Evolutionary conservation across 345 rosid genomes (phyloP).

Genomic region (Gossypium mustelinum): DNA sequence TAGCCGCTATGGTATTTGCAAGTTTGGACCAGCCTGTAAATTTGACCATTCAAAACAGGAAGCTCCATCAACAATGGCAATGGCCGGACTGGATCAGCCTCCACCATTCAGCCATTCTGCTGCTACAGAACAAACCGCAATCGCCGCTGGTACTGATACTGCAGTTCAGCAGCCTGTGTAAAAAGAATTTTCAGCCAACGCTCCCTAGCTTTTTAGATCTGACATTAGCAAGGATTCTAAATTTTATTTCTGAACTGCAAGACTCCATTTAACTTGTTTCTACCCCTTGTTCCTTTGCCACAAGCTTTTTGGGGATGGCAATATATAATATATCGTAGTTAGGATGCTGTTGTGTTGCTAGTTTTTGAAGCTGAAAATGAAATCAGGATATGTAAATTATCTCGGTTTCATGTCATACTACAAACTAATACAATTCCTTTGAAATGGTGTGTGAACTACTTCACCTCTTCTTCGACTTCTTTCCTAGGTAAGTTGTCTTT

Average conservation of each 20-base stretch:
- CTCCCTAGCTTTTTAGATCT: slow-evolving; percentile 23
- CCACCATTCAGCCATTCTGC: slow-evolving; percentile 23
- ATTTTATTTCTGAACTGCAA: slow-evolving; percentile 13
- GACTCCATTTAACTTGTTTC: slow-evolving; percentile 14
- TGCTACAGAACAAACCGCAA: slow-evolving; percentile 21
- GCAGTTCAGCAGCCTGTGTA: slow-evolving; percentile 36
- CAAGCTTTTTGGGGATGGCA: slow-evolving; percentile 35
- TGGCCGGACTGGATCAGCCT: slow-evolving; percentile 25
- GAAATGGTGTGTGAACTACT: neutral
- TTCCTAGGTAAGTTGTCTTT: neutral
- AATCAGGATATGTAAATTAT: slow-evolving; percentile 32
- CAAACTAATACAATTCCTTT: neutral
- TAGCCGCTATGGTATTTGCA: slow-evolving; percentile 90
- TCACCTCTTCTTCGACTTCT: neutral
- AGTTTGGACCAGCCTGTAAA: slow-evolving; percentile 91
- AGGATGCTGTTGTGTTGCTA: neutral
- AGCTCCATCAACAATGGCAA: slow-evolving; percentile 28
- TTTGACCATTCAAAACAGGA: slow-evolving; percentile 54
- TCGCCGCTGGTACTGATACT: slow-evolving; percentile 26
- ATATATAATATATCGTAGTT: slow-evolving; percentile 13
- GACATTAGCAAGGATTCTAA: slow-evolving; percentile 17
- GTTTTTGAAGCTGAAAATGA: slow-evolving; percentile 10
- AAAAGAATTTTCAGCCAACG: slow-evolving; percentile 14
- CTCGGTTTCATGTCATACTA: neutral
- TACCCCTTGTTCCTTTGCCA: slow-evolving; percentile 20